Conservation (phyloP, 306 rosid genomes). For the Alnus rubra region DNA sequence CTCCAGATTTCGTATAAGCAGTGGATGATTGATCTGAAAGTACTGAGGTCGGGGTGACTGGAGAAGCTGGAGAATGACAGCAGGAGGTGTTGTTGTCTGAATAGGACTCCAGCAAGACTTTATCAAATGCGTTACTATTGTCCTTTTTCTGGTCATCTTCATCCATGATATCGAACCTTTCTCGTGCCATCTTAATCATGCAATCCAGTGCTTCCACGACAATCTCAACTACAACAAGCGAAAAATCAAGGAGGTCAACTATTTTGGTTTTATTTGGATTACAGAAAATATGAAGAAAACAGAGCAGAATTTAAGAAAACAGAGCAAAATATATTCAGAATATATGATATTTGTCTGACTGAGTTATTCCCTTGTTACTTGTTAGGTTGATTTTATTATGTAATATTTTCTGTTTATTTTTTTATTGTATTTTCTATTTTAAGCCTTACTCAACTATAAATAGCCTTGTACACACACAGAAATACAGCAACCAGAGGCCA, state of each 20-base stretch:
- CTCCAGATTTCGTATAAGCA: constrained; percentile 12
- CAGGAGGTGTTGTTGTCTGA: constrained; percentile 36
- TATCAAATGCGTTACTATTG: constrained; percentile 33
- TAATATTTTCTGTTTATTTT: neutral
- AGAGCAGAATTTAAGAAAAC: no score
- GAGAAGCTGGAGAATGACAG: constrained; percentile 56
- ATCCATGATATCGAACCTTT: constrained; percentile 56
- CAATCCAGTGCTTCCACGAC: constrained; percentile 46
- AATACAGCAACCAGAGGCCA: neutral
- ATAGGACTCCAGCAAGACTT: constrained; percentile 25
- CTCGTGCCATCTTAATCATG: constrained; percentile 55
- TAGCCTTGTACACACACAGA: no score
- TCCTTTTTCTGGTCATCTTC: constrained; percentile 46
- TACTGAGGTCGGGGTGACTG: constrained; percentile 69
- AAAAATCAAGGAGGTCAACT: neutral
- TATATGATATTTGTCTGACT: no score
- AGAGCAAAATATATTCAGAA: no score
- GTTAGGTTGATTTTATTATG: no score
- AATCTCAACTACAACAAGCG: constrained; percentile 42
- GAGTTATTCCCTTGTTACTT: no score
- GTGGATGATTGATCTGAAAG: constrained; percentile 36
- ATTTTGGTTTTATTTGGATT: neutral
- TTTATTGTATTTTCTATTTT: neutral
- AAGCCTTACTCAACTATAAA: no score
- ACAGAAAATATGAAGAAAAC: no score